Percentiles rank a stretch among this genome's conserved stretches.
phyloP scores from a whole-genome alignment of 179 eudicot genomes.

The Spergularia azorica region DNA sequence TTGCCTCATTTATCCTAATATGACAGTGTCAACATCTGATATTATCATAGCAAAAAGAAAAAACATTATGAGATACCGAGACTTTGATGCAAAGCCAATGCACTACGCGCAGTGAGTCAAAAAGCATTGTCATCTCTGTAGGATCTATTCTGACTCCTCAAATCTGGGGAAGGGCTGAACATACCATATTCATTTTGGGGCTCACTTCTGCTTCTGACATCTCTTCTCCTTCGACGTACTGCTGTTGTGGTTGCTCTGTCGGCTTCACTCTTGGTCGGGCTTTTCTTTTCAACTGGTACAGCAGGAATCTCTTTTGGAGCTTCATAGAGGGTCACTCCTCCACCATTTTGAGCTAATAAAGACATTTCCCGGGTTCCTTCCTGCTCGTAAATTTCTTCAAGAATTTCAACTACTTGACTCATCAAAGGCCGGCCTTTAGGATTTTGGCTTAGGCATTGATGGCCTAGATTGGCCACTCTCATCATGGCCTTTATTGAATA shows the following conservation, averaged over 20 bases:
- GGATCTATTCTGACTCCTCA: conserved; percentile 32
- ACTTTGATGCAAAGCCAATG: not conserved
- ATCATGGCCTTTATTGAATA: conserved; percentile 58
- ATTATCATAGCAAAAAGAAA: not conserved
- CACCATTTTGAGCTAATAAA: conserved; percentile 38
- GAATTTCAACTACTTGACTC: conserved; percentile 87
- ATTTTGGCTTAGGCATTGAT: conserved; percentile 91
- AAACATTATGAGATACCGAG: not conserved
- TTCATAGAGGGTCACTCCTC: conserved; percentile 63
- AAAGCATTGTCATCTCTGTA: conserved; percentile 21
- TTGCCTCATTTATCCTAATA: conserved; percentile 23
- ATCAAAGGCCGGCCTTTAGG: conserved; percentile 88
- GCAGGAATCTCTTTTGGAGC: conserved; percentile 38
- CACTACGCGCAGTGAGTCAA: not conserved
- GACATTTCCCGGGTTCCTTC: conserved; percentile 51
- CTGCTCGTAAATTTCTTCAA: conserved; percentile 59
- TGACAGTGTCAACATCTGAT: conserved; percentile 4
- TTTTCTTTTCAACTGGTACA: conserved; percentile 21
- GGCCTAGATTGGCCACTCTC: conserved; percentile 79
- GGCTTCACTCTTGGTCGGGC: conserved; percentile 23
- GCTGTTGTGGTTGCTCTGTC: conserved; percentile 30
- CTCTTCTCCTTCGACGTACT: conserved; percentile 28
- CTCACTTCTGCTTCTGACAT: conserved; percentile 65
- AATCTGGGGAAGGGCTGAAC: conserved; percentile 41
- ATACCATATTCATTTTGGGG: conserved; percentile 55